phyloP scores from a whole-genome alignment of 2,329 filamentous ascomycete species.

The Arthrobotrys pseudoclavata region DNA sequence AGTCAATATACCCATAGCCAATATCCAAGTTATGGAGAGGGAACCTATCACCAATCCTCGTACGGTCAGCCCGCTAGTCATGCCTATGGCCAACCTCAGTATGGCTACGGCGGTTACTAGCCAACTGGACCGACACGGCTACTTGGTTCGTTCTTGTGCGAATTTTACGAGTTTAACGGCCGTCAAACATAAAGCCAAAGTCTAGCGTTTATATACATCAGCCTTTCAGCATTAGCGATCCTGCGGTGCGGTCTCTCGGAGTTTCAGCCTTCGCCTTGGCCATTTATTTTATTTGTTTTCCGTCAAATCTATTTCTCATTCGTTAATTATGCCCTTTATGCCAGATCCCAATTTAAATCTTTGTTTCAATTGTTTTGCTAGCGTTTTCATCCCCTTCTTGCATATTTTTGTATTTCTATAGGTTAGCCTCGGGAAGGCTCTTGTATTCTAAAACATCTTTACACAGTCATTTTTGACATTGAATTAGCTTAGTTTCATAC shows the following conservation, averaged over 20 bases:
- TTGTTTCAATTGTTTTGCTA: neutral
- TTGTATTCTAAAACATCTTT: conserved; percentile 12
- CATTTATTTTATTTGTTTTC: neutral
- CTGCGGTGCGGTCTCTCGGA: neutral
- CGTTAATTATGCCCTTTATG: neutral
- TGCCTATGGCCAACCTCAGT: conserved; percentile 27
- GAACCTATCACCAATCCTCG: conserved; percentile 3
- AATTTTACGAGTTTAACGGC: conserved; percentile 44
- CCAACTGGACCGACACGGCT: neutral
- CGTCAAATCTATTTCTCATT: neutral
- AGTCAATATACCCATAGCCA: neutral
- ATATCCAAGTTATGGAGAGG: conserved; percentile 16
- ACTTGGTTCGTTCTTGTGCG: neutral
- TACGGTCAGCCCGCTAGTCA: conserved; percentile 3
- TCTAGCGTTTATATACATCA: conserved; percentile 12
- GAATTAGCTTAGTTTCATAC: conserved; percentile 13
- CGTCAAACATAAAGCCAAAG: conserved; percentile 35
- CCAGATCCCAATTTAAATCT: neutral
- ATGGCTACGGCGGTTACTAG: conserved; percentile 29
- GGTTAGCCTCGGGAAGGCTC: conserved; percentile 15
- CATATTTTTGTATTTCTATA: neutral
- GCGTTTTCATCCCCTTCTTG: neutral
- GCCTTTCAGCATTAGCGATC: conserved; percentile 10
- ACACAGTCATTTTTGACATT: neutral
- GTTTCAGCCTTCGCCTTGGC: neutral